Percentiles rank a stretch among this genome's conserved stretches.
Conservation (phyloP, 2,329 filamentous ascomycete species). For the Raffaelea arxii region DNA sequence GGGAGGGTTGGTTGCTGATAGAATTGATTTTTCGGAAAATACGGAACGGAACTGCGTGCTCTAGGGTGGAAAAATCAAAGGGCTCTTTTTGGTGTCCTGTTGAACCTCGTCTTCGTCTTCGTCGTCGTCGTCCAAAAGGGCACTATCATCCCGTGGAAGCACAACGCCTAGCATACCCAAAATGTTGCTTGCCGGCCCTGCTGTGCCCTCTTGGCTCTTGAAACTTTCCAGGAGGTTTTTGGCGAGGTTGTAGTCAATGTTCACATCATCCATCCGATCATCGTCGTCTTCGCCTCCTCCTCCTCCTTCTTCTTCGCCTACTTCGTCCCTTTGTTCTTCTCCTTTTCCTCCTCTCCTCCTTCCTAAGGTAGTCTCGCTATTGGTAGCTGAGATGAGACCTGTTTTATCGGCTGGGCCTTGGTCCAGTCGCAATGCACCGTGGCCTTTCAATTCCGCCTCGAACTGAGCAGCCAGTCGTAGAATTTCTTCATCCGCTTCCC, state of each 20-base stretch:
- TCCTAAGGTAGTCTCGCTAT: background rate
- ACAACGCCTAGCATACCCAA: conserved; percentile 77
- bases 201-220: conserved; percentile 76
- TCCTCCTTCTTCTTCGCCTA: background rate
- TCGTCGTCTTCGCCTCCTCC: conserved; percentile 31
- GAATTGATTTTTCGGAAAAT: too few species aligned
- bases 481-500: conserved; percentile 40
- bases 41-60: background rate
- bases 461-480: conserved; percentile 56
- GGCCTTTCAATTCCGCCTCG: conserved; percentile 60
- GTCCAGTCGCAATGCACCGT: conserved; percentile 55
- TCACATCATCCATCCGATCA: conserved; percentile 54
- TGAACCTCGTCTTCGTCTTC: conserved; percentile 32
- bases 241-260: conserved; percentile 78
- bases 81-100: background rate
- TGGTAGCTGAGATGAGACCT: too few species aligned
- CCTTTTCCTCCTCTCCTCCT: background rate
- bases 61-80: background rate
- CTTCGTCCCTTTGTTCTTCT: background rate
- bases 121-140: conserved; percentile 38
- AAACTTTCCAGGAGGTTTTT: conserved; percentile 89
- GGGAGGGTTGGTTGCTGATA: too few species aligned
- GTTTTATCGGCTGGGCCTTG: conserved; percentile 20
- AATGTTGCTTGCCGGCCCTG: conserved; percentile 81
- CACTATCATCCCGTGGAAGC: conserved; percentile 69